Evolutionary conservation across 176 grass and related monocot genomes (phyloP).

Genomic region (Chloris gayana): DNA sequence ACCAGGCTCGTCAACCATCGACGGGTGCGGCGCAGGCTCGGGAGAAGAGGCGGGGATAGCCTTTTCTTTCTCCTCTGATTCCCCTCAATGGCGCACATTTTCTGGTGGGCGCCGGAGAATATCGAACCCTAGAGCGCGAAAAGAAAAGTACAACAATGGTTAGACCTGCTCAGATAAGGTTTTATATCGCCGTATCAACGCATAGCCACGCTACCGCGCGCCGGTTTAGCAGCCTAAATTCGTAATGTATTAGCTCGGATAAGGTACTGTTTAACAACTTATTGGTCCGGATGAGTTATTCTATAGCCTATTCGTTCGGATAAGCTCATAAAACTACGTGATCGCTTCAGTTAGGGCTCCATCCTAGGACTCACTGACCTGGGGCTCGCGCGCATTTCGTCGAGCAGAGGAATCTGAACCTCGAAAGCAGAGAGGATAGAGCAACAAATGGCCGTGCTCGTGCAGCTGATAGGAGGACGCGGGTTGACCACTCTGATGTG

Average conservation of each 20-base stretch:
- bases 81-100: slow-evolving; percentile 35
- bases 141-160: slow-evolving; percentile 27
- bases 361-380: slow-evolving; percentile 8
- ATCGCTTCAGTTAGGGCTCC: slow-evolving; percentile 5
- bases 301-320: slow-evolving; percentile 25
- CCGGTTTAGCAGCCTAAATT: slow-evolving; percentile 17
- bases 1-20: background rate
- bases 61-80: slow-evolving; percentile 31
- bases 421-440: slow-evolving; percentile 8
- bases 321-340: slow-evolving; percentile 40
- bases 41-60: slow-evolving; percentile 6
- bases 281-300: slow-evolving; percentile 31
- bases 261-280: slow-evolving; percentile 21
- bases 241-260: slow-evolving; percentile 30
- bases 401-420: slow-evolving; percentile 40
- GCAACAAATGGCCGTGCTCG: background rate
- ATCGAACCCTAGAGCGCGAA: slow-evolving; percentile 3
- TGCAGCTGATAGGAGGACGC: slow-evolving; percentile 22
- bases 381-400: background rate
- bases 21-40: slow-evolving; percentile 2
- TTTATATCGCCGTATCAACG: background rate
- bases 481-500: slow-evolving; percentile 39
- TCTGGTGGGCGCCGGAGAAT: slow-evolving; percentile 17
- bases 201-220: slow-evolving; percentile 24
- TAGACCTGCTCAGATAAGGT: slow-evolving; percentile 41